A percentile compares a stretch with the other conserved stretches of the same genome.
Conservation (phyloP, 2,329 filamentous ascomycete species). For the Clonostachys chloroleuca region DNA sequence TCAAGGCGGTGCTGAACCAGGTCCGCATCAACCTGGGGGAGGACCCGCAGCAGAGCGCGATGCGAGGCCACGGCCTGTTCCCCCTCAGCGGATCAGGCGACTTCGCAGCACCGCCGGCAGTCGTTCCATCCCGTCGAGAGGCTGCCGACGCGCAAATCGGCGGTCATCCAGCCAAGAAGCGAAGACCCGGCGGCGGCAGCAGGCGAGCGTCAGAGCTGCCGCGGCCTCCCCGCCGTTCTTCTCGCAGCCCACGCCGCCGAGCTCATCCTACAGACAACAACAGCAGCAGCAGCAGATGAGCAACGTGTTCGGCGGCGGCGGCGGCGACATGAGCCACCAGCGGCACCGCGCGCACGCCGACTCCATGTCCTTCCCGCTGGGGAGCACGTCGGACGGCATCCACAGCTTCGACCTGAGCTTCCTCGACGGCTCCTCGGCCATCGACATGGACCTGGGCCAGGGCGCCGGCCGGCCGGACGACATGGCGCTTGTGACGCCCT, state of each 20-base stretch:
- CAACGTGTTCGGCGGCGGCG: not conserved
- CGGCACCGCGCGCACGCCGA: conserved; percentile 12
- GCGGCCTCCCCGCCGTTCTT: conserved; percentile 20
- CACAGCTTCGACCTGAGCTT: conserved; percentile 6
- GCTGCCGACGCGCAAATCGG: conserved; percentile 12
- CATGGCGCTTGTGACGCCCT: conserved; percentile 15
- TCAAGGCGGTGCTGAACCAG: conserved; percentile 47
- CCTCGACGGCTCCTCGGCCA: conserved; percentile 13
- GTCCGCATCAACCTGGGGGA: conserved; percentile 26
- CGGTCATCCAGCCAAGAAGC: conserved; percentile 19
- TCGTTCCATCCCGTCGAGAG: conserved; percentile 22
- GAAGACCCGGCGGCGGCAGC: conserved; percentile 13
- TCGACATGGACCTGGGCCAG: conserved; percentile 15
- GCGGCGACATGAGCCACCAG: conserved; percentile 1
- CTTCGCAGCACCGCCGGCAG: conserved; percentile 6
- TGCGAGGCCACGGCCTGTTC: conserved; percentile 3
- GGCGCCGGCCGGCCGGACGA: conserved; percentile 8
- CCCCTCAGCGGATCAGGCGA: conserved; percentile 9
- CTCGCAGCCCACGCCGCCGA: conserved; percentile 9
- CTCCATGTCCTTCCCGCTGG: conserved; percentile 17
- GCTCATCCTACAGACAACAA: conserved; percentile 10
- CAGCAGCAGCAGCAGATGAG: not conserved
- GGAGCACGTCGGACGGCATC: not conserved
- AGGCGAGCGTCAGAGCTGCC: conserved; percentile 22
- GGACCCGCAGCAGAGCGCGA: conserved; percentile 5